Percentiles rank a stretch among this genome's conserved stretches.
Conservation (phyloP, 805 yeast genomes). For the Cyberlindnera samutprakarnensis region DNA sequence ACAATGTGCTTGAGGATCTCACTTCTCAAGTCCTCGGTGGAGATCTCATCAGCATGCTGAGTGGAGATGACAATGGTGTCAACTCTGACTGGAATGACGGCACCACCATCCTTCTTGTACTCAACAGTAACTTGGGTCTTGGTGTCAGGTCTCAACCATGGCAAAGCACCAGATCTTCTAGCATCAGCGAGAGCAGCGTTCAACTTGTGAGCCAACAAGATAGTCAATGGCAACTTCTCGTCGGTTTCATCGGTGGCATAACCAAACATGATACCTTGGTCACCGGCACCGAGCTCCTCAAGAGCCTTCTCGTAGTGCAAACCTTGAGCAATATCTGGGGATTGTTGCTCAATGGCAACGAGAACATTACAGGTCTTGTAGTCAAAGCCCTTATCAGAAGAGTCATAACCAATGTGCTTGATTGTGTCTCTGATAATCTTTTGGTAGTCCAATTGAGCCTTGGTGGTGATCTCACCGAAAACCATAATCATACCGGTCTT, state of each 20-base stretch:
- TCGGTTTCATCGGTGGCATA: slow-evolving; percentile 99
- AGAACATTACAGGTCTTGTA: slow-evolving; percentile 98
- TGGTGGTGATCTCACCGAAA: slow-evolving; percentile 98
- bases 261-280: slow-evolving; percentile 99
- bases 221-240: slow-evolving; percentile 93
- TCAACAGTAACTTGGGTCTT: slow-evolving; percentile 99
- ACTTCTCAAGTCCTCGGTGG: slow-evolving; percentile 85
- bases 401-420: slow-evolving; percentile 97
- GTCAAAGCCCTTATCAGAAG: slow-evolving; percentile 94
- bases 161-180: slow-evolving; percentile 90
- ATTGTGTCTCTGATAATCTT: slow-evolving; percentile 97
- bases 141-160: slow-evolving; percentile 99
- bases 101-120: slow-evolving; percentile 90
- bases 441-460: slow-evolving; percentile 92
- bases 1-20: slow-evolving; percentile 74
- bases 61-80: slow-evolving; percentile 97
- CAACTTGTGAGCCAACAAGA: slow-evolving; percentile 89
- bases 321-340: slow-evolving; percentile 99
- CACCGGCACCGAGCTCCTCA: slow-evolving; percentile 99
- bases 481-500: slow-evolving; percentile 99
- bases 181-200: slow-evolving; percentile 96
- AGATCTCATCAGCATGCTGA: slow-evolving; percentile 94
- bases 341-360: slow-evolving; percentile 99
- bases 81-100: slow-evolving; percentile 91
- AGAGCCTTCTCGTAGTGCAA: slow-evolving; percentile 91